These are phyloP conservation scores for Neofusicoccum sp. DNA, from an alignment of 2,329 filamentous ascomycete genomes.

Conservation along the genomic window DNA sequence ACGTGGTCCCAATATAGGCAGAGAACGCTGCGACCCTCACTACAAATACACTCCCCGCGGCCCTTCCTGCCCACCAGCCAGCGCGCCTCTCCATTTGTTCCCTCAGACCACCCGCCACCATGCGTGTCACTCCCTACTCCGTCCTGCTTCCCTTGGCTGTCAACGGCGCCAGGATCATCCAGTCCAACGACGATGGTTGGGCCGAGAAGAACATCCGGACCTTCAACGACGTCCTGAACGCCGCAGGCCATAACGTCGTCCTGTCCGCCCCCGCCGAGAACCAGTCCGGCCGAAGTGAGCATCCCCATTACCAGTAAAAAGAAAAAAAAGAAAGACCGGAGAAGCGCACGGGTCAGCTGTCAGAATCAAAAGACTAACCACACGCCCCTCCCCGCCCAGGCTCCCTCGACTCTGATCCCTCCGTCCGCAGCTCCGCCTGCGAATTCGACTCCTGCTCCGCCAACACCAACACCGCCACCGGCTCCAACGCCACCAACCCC, in stretches of 20 bases:
- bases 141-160: constrained; percentile 31
- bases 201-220: constrained; percentile 67
- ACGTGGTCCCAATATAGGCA: constrained; percentile 1
- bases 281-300: constrained; percentile 62
- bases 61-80: neutral
- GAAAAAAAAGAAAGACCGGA: too few relatives aligned
- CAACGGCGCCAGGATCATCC: constrained; percentile 57
- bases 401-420: constrained; percentile 55
- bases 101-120: neutral
- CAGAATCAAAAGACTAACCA: neutral
- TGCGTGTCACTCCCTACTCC: constrained; percentile 19
- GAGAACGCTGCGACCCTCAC: neutral
- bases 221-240: constrained; percentile 59
- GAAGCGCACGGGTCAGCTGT: too few relatives aligned
- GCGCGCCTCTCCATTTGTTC: neutral
- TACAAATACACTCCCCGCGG: constrained; percentile 7
- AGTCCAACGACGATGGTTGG: constrained; percentile 75
- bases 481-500: constrained; percentile 58
- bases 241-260: constrained; percentile 62
- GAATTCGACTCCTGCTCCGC: constrained; percentile 64
- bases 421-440: constrained; percentile 53
- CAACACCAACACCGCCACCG: constrained; percentile 57
- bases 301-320: neutral
- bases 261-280: constrained; percentile 69
- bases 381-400: constrained; percentile 42